A percentile compares a stretch with the other conserved stretches of the same genome.
Evolutionary conservation across 208 protist species (phyloP).

Genomic region (Leishmania turanica): DNA sequence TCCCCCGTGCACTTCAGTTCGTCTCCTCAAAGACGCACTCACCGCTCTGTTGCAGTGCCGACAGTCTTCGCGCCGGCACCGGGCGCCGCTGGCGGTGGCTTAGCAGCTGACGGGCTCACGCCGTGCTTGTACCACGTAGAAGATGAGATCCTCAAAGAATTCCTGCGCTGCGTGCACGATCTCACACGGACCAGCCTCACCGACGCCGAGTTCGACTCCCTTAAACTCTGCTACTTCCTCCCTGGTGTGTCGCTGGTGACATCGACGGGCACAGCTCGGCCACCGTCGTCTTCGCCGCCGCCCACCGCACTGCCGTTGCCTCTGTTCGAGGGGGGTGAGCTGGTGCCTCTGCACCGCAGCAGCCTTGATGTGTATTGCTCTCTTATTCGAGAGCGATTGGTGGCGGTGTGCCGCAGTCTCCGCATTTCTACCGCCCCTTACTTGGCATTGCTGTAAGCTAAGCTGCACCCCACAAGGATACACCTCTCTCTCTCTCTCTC

Average conservation of each 20-base stretch:
- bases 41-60: not conserved
- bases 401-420: conserved; percentile 42
- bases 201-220: conserved; percentile 50
- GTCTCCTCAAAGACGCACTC: not conserved
- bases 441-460: conserved; percentile 12
- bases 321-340: conserved; percentile 50
- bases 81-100: not conserved
- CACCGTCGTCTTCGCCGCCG: not conserved
- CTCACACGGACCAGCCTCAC: conserved; percentile 36
- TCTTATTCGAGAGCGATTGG: conserved; percentile 37
- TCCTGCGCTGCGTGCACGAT: conserved; percentile 39
- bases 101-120: conserved; percentile 4
- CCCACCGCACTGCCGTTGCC: conserved; percentile 28
- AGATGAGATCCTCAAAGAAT: conserved; percentile 26
- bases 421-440: conserved; percentile 7
- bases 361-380: conserved; percentile 46
- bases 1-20: not conserved
- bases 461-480: not conserved
- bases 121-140: conserved; percentile 27
- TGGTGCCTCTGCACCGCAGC: conserved; percentile 33
- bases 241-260: conserved; percentile 45
- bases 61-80: not conserved
- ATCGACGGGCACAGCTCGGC: not conserved
- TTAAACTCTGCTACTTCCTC: conserved; percentile 53
- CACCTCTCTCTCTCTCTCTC: not conserved